Evolutionary conservation across 352 stramenopile genomes (phyloP).

Genomic region (Phytophthora sojae): DNA sequence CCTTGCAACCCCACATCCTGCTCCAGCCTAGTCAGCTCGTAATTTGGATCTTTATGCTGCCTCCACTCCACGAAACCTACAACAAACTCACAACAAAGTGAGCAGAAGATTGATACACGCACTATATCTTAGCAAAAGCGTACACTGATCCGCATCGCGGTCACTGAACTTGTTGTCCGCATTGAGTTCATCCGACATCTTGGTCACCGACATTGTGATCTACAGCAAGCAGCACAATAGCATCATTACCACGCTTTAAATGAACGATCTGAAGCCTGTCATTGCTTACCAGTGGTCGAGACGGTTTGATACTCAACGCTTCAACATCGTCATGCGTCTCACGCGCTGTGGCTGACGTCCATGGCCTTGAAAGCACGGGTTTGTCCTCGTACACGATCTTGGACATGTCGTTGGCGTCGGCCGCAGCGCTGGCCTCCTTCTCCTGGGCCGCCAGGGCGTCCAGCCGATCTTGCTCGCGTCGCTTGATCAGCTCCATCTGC

Average conservation of each 20-base stretch:
- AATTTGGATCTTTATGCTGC: constrained; percentile 87
- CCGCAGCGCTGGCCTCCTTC: constrained; percentile 27
- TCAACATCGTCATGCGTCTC: constrained; percentile 79
- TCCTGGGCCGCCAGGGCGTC: constrained; percentile 51
- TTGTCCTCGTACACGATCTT: constrained; percentile 80
- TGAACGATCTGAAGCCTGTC: neutral
- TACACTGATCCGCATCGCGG: constrained; percentile 80
- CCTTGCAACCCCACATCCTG: constrained; percentile 83
- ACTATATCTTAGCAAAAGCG: constrained; percentile 2
- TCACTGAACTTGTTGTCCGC: constrained; percentile 89
- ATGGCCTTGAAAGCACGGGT: constrained; percentile 69
- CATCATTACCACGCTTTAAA: constrained; percentile 3
- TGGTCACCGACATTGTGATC: constrained; percentile 83
- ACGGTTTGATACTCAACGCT: constrained; percentile 56
- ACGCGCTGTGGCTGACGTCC: constrained; percentile 53
- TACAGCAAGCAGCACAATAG: constrained; percentile 15
- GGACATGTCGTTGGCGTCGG: constrained; percentile 54
- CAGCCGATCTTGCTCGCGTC: constrained; percentile 53
- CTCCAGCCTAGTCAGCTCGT: constrained; percentile 79
- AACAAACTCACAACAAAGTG: neutral
- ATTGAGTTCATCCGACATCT: constrained; percentile 86
- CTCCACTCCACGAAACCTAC: constrained; percentile 86
- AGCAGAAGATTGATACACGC: neutral
- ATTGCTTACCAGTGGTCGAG: constrained; percentile 49
- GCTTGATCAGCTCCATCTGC: constrained; percentile 71